phyloP scores from a whole-genome alignment of 2,329 filamentous ascomycete genomes.

The Clarireedia paspali region DNA sequence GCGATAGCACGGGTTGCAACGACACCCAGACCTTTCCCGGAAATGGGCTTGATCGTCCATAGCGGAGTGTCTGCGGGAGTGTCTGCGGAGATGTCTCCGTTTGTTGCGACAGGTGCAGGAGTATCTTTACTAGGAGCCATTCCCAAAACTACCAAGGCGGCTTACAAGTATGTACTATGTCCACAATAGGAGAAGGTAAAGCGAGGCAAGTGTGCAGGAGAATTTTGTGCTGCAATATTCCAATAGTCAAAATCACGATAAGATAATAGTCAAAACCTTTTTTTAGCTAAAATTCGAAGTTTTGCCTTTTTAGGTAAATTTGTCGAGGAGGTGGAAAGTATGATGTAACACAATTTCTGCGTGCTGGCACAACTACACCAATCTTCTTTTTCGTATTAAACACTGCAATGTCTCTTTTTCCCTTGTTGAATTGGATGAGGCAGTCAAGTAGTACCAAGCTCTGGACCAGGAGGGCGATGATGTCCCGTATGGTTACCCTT shows the following conservation, averaged over 20 bases:
- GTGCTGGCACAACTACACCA: no score
- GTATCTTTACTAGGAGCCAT: slow-evolving; percentile 15
- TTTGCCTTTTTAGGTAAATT: slow-evolving; percentile 21
- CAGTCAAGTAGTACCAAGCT: no score
- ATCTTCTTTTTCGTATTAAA: no score
- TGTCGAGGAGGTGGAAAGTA: slow-evolving; percentile 17
- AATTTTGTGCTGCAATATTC: background rate
- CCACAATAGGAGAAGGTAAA: no score
- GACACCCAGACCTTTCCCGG: slow-evolving; percentile 24
- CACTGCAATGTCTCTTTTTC: no score
- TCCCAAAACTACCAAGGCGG: background rate
- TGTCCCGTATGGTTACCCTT: no score
- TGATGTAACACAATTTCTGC: background rate
- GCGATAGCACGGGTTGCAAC: slow-evolving; percentile 19
- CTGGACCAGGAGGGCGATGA: no score
- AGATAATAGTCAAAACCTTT: slow-evolving; percentile 4
- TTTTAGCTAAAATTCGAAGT: background rate
- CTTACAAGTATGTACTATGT: background rate
- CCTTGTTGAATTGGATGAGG: no score
- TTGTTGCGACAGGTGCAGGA: slow-evolving; percentile 1
- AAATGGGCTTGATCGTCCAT: slow-evolving; percentile 18
- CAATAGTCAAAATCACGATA: background rate
- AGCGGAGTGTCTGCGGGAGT: slow-evolving; percentile 5
- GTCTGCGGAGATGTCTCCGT: background rate
- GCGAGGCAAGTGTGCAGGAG: background rate